Base-by-base conservation (phyloP, 495 filamentous ascomycete species). In the Copromyces sp. region DNA sequence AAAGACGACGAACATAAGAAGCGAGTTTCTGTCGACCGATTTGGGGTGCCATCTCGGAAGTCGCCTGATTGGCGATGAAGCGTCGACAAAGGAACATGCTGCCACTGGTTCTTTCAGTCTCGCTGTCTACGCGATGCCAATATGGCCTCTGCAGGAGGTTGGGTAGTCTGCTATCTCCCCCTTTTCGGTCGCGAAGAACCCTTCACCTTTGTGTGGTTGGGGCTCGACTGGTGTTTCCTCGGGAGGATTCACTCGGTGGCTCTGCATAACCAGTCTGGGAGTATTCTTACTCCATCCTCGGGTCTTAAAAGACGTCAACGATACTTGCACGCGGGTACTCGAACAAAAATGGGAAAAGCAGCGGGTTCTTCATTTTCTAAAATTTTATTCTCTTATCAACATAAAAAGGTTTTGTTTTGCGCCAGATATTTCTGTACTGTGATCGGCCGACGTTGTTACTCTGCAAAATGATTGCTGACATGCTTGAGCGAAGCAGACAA, bases 121-220 rank as follows among this genome's bases (percentile, higher is more conserved):
- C 16, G 40, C 44, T 70, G 77, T 78, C 74, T 69, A 78, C 77
- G 75, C 76, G 68, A 79, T 69, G 77, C 77, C 72, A 76, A 69
- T 73, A 65, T 45, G 73, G 32, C 53, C 53, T 61, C 53, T 35
- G 29, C 32, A 61, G 53, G 24, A 61, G 53, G 24, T 61, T 35
- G 53, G 45, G 29, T 65, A 65, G 53, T 65, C 53, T 12, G 29
- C 53, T 65, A 9, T 16, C 29, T 2, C 29, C 53, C 12, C 29
- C 29, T 37, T 35, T 35, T 65, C 53, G 12, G 29, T 65, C 32
- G 14, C 53, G 53, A 65, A 37, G 29, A 65, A 65, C 53, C 47
- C 47, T 59, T 59, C 20, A 59, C 9, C 3, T 65, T 65, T 35
- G 29, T 65, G 29, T 65, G 53, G 7, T 17, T 32, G 24, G 53